Base-by-base conservation (phyloP, 768 basidiomycete genomes). In the Lentinula raphanica region DNA sequence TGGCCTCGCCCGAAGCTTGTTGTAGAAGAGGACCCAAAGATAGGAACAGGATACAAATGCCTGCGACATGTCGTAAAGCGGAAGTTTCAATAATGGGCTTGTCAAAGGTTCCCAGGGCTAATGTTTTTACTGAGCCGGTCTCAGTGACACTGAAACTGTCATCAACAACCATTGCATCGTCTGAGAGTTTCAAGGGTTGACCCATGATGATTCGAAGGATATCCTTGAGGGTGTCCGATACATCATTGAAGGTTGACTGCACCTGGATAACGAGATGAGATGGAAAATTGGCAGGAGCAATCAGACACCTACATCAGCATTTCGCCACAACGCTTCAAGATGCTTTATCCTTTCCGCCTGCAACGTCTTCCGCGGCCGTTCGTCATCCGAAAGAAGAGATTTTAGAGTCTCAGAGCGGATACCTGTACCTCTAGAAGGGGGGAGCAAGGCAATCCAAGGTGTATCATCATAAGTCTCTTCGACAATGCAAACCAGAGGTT, bases 241-340 rank as follows among this genome's bases (percentile, higher is more conserved):
- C 61, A 2, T 58, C 53, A 7, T 53, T 61, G 38, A 79, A 74
- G 15, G 68, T 65, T 58, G 81, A 80, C 65, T 86, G 85, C 25
- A 86, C 74, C 88, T 90, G 58, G 17, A 39, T 32, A 53, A 51
- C 31, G 31, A 19, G 45, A 49, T 13, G 56, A 57, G 21, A 56
- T 19, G 36, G 17, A 29, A n/a, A 51, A 58, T 4, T 56, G 19
- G 36, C 1, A 21, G 36, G 28, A 39, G 38, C 28, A 15, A 12
- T 53, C 23, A 44, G 19, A 56, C 36, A 76, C 83, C 65, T 62
- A 93, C 92, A 63, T 92, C 89, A 44, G 75, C 64, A 59, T 81
- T 82, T 59, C 83, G 82, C 83, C 92, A 92, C 25, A 93, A 68
- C 7, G 79, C 67, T 28, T 75, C 73, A 49, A 88, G 80, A 23